phyloP scores from a whole-genome alignment of 345 rosid genomes.

The Isatis tinctoria region DNA sequence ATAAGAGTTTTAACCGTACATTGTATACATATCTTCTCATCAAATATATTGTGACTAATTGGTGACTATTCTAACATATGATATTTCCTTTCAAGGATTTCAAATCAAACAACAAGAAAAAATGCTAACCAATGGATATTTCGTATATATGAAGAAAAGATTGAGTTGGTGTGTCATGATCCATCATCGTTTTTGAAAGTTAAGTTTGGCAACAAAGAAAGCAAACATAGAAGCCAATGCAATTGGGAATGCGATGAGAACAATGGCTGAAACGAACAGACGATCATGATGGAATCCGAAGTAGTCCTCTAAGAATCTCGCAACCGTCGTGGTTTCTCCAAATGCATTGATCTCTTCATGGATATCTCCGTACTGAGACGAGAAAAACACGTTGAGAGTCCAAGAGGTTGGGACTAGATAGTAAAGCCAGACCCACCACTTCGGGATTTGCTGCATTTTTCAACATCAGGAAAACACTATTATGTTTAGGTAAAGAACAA shows the following conservation, averaged over 20 bases:
- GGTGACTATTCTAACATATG: no score
- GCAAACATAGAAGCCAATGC: constrained; percentile 52
- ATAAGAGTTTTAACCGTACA: no score
- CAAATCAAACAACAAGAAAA: no score
- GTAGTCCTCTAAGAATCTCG: constrained; percentile 46
- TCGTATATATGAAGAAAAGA: no score
- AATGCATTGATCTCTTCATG: constrained; percentile 42
- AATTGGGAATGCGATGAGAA: constrained; percentile 48
- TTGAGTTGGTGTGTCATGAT: not conserved
- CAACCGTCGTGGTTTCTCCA: constrained; percentile 40
- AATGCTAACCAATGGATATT: not conserved
- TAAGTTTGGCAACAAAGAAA: constrained; percentile 43
- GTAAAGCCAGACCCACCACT: constrained; percentile 82
- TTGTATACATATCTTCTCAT: no score
- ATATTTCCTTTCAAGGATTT: no score
- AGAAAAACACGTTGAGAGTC: constrained; percentile 54
- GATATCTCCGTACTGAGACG: constrained; percentile 80
- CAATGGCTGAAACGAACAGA: constrained; percentile 32
- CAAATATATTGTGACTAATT: no score
- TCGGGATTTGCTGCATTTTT: constrained; percentile 60
- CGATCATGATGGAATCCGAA: constrained; percentile 47
- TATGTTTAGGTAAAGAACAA: not conserved
- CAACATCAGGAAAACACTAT: not conserved
- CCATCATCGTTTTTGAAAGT: constrained; percentile 57
- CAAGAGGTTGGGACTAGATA: constrained; percentile 67